phyloP scores from a whole-genome alignment of 176 grass and related monocot genomes.

The Juncus inflexus region DNA sequence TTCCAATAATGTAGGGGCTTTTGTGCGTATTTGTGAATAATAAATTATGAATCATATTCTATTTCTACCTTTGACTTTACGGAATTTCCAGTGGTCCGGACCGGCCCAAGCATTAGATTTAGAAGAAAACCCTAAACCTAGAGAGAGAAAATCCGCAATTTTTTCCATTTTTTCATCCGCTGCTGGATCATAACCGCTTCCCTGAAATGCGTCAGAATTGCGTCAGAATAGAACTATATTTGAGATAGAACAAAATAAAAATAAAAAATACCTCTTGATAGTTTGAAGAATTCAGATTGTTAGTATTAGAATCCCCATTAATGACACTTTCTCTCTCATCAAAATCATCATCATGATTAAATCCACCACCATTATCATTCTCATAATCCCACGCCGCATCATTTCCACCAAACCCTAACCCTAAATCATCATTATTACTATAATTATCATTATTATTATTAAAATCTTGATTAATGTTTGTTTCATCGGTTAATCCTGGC shows the following conservation, averaged over 20 bases:
- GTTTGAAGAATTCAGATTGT: slow-evolving; percentile 39
- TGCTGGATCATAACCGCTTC: slow-evolving; percentile 37
- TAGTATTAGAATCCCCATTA: slow-evolving; percentile 38
- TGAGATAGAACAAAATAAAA: no score
- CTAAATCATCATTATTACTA: slow-evolving; percentile 12
- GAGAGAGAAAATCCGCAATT: slow-evolving; percentile 70
- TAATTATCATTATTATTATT: slow-evolving; percentile 25
- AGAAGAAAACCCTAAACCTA: slow-evolving; percentile 60
- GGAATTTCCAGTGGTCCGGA: slow-evolving; percentile 96
- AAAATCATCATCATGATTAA: slow-evolving; percentile 47
- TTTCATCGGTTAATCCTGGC: slow-evolving; percentile 41
- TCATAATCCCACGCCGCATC: slow-evolving; percentile 22
- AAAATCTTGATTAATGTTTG: slow-evolving; percentile 20
- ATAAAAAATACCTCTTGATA: slow-evolving; percentile 57
- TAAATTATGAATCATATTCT: background rate
- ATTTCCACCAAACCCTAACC: background rate
- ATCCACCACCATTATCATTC: slow-evolving; percentile 42
- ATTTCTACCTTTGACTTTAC: slow-evolving; percentile 65
- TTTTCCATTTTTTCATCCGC: slow-evolving; percentile 55
- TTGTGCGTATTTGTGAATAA: slow-evolving; percentile 24
- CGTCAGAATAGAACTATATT: background rate
- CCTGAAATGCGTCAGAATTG: slow-evolving; percentile 37
- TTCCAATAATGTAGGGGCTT: no score
- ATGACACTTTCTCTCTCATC: slow-evolving; percentile 51
- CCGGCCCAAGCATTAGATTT: slow-evolving; percentile 99